Percentiles rank a stretch among this genome's conserved stretches.
These are phyloP conservation scores for Leccinum solheimii DNA, from an alignment of 1,284 basidiomycete species.

Conservation along the genomic window DNA sequence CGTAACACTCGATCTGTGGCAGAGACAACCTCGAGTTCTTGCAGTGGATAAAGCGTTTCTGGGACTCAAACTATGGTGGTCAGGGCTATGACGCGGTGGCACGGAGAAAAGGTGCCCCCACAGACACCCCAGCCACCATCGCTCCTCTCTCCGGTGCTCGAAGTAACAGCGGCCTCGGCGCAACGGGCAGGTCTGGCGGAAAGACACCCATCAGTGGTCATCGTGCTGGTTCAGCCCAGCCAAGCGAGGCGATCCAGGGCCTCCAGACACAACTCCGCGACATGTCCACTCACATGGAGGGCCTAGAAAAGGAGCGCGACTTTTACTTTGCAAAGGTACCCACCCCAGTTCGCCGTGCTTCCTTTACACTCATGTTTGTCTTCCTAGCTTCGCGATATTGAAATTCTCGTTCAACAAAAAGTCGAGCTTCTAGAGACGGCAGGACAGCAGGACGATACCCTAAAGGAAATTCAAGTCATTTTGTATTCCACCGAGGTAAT, in stretches of 20 bases:
- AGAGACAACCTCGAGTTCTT: constrained; percentile 98
- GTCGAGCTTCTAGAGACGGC: constrained; percentile 59
- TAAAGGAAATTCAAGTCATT: constrained; percentile 89
- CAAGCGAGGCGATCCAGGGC: constrained; percentile 60
- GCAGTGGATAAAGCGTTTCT: constrained; percentile 96
- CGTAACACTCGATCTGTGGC: constrained; percentile 21
- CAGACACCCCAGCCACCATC: constrained; percentile 76
- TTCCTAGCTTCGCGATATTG: constrained; percentile 86
- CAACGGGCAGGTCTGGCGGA: constrained; percentile 54
- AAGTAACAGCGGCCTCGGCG: constrained; percentile 39
- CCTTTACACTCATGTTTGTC: constrained; percentile 8
- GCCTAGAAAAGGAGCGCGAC: constrained; percentile 92
- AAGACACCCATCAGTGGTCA: constrained; percentile 70
- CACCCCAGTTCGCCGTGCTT: constrained; percentile 11
- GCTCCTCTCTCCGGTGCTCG: constrained; percentile 56
- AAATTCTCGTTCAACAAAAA: constrained; percentile 85
- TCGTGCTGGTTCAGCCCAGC: constrained; percentile 59
- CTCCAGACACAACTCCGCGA: constrained; percentile 83
- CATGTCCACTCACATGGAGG: constrained; percentile 81
- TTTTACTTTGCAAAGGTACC: constrained; percentile 97
- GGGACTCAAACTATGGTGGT: constrained; percentile 91
- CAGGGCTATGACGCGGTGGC: constrained; percentile 87
- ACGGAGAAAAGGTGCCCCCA: constrained; percentile 73
- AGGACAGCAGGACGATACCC: constrained; percentile 64
- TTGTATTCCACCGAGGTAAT: constrained; percentile 92